Base-by-base conservation (phyloP, 345 rosid species). In the Brassica juncea region DNA sequence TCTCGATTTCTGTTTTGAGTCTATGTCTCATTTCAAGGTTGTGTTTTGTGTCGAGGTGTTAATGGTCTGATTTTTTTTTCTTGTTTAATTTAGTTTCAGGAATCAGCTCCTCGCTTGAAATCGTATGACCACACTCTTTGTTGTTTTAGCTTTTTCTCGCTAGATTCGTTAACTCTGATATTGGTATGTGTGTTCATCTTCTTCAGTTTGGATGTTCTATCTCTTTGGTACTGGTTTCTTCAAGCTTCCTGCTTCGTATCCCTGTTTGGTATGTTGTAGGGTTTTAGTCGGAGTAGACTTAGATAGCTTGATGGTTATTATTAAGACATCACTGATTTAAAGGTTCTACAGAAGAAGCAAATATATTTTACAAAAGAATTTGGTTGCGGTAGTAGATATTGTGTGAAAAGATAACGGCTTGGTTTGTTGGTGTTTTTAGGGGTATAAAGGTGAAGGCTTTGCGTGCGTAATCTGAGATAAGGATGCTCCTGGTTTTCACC, bases 211-310 rank as follows among this genome's bases (percentile, higher is more conserved):
- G 62, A 74, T 28, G 31, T 74, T 58, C 44, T 55, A 32, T 73
- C 75, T 63, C 83, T 82, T 84, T 86, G 86, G 60, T 72, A 44
- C 84, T 78, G 79, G 70, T 58, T 14, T 69, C 71, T 32, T 37
- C 58, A 80, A 71, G 77, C 70, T 79, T 39, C 58, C 27, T 71
- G 37, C 61, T 81, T 57, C 42, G 21, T 74, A 47, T 61, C 42
- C 37, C 65, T 65, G 12, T 64, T 55, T 66, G 68, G 60, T 72
- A 15, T 60, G 70, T 80, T 68, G 61, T 68, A 73, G 82, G 82
- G 74, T 74, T 80, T 74, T 31, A 58, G 25, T 65, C 21, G 69
- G 69, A 44, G 35, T 31, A 69, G 37, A 63, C 52, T 80, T 69
- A 74, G 55, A 37, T 37, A 73, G 73, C 64, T 67, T 66, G 65